Percentiles rank a stretch among this genome's conserved stretches.
These are phyloP conservation scores for Dryas drummondii DNA, from an alignment of 306 rosid species.

Conservation along the genomic window DNA sequence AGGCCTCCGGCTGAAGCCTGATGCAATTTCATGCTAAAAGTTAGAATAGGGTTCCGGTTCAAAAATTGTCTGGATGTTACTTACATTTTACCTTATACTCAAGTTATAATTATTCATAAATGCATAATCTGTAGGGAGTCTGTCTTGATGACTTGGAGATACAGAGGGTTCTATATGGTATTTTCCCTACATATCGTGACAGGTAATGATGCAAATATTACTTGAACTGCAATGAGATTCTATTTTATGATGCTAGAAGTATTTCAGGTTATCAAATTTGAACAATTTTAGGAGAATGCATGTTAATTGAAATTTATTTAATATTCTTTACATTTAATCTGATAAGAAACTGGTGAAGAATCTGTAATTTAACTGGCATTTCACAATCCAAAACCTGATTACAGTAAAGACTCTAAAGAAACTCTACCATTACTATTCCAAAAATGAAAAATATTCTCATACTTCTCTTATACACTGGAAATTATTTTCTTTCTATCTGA, in stretches of 20 bases:
- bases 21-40: not conserved
- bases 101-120: not conserved
- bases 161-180: conserved; percentile 74
- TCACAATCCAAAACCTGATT: not conserved
- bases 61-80: not conserved
- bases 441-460: not conserved
- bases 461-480: not conserved
- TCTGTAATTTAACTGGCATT: not conserved
- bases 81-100: not conserved
- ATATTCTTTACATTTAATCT: not conserved
- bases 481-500: conserved; percentile 23
- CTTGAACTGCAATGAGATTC: conserved; percentile 19
- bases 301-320: not conserved
- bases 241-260: not conserved
- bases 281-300: too few species aligned
- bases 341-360: conserved; percentile 4
- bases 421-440: not conserved
- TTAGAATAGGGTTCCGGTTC: not conserved
- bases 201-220: conserved; percentile 50
- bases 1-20: not conserved
- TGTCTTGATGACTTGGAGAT: conserved; percentile 78
- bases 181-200: conserved; percentile 82
- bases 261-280: too few species aligned
- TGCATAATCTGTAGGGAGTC: conserved; percentile 55
- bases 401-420: not conserved